Evolutionary conservation across 1,284 basidiomycete genomes (phyloP), one percentile per base, ranked within the genome.

Genomic region (Moesziomyces parantarcticus): DNA sequence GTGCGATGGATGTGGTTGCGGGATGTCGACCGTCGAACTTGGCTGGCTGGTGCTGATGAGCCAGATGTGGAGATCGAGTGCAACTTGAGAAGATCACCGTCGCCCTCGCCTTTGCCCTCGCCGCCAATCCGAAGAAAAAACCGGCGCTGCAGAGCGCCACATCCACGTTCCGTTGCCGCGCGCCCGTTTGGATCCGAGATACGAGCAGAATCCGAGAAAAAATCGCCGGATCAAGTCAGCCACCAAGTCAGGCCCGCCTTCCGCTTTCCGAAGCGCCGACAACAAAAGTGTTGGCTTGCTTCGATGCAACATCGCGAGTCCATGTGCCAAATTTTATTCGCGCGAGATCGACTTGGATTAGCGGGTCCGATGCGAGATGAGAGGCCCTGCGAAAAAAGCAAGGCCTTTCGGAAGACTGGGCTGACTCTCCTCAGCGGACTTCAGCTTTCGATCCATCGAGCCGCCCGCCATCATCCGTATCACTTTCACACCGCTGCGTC

Each of bases 1-100:
- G 20, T 32, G 2, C 46, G 29, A 48, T 32, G 10, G 29, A 32
- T n/a, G 11, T 32, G 29, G 29, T 32, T 32, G 10, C 13, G 29
- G 29, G 29, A 1, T 32, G 29, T 32, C 3, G 29, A 4, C 29
- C 3, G 29, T 32, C 13, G 13, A 32, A 13, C 2, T 32, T 32
- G 29, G 29, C 13, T 13, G 29, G 29, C 13, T 32, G 29, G 6
- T 32, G 29, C 29, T 4, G 13, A 32, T 4, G 13, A 32, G 10
- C 11, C 29, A 21, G 23, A 51, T 42, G 40, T 51, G 40, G 50
- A 51, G 40, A 46, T 54, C 36, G 48, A 50, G 11, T 11, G 29
- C 29, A 32, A 32, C 29, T 32, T n/a, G n/a, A n/a, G n/a, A n/a
- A n/a, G n/a, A n/a, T n/a, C n/a, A n/a, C n/a, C n/a, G n/a, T n/a